Percentiles rank a stretch among this genome's conserved stretches.
These are phyloP conservation scores for Aspergillus persii DNA, from an alignment of 2,329 filamentous ascomycete species.

Conservation along the genomic window DNA sequence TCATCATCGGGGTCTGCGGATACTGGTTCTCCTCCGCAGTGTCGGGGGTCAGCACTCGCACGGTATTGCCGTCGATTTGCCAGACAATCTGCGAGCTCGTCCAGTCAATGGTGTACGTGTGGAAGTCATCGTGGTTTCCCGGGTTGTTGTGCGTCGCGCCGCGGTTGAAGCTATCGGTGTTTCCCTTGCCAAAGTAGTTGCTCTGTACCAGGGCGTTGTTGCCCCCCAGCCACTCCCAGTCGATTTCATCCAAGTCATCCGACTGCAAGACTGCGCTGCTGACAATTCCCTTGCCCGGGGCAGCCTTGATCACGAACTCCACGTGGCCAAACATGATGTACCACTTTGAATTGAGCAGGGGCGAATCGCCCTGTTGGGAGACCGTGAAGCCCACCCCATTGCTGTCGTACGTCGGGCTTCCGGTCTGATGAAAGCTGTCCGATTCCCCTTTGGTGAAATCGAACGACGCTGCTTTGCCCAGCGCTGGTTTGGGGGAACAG, in stretches of 20 bases:
- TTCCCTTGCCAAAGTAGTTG: conserved; percentile 96
- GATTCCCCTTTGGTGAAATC: conserved; percentile 79
- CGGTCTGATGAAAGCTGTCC: conserved; percentile 70
- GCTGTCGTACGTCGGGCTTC: conserved; percentile 68
- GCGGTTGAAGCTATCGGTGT: conserved; percentile 80
- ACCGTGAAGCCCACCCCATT: conserved; percentile 83
- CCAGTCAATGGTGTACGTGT: conserved; percentile 93
- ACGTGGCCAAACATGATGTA: conserved; percentile 99
- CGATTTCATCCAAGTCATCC: conserved; percentile 91
- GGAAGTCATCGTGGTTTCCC: conserved; percentile 70
- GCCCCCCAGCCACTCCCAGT: conserved; percentile 92
- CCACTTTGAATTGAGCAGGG: conserved; percentile 83
- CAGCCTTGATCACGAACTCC: conserved; percentile 79
- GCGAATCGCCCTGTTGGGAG: conserved; percentile 72
- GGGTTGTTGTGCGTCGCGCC: conserved; percentile 71
- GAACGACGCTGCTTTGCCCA: conserved; percentile 77
- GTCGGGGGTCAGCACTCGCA: conserved; percentile 69
- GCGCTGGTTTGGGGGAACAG: conserved; percentile 74
- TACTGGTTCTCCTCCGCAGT: conserved; percentile 73
- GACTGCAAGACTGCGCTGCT: conserved; percentile 89
- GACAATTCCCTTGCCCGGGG: conserved; percentile 86
- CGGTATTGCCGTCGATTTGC: conserved; percentile 74
- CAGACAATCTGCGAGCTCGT: conserved; percentile 80
- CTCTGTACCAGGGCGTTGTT: conserved; percentile 77
- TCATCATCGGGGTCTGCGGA: conserved; percentile 91